phyloP scores from a whole-genome alignment of 2,329 filamentous ascomycete species.

The Aspergillus sp. region DNA sequence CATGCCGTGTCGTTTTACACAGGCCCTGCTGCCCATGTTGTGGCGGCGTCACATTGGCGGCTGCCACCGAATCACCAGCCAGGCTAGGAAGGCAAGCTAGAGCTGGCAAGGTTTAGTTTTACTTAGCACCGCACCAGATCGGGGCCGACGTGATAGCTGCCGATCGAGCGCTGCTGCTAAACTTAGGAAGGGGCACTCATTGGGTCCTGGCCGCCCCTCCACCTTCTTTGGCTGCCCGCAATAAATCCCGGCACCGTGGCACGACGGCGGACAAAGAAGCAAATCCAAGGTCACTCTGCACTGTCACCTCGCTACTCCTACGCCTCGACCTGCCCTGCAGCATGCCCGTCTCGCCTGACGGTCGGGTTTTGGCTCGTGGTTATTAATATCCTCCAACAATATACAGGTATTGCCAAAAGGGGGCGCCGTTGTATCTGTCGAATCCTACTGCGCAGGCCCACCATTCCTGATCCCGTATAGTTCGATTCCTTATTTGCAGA shows the following conservation, averaged over 20 bases:
- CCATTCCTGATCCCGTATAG: background rate
- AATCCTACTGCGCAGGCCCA: background rate
- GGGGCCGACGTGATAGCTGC: background rate
- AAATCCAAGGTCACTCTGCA: slow-evolving; percentile 20
- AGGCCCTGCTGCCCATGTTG: slow-evolving; percentile 4
- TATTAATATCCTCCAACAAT: background rate
- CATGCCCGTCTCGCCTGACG: background rate
- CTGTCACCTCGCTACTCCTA: slow-evolving; percentile 16
- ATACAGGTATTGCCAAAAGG: background rate
- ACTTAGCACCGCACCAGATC: background rate
- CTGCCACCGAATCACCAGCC: background rate
- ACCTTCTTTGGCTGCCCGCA: slow-evolving; percentile 1
- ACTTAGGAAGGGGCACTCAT: background rate
- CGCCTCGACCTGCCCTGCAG: no score
- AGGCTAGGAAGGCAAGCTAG: background rate
- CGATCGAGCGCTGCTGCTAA: background rate
- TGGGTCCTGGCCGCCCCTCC: slow-evolving; percentile 1
- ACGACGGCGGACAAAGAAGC: slow-evolving; percentile 6
- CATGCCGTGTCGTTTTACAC: slow-evolving; percentile 5
- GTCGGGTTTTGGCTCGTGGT: background rate
- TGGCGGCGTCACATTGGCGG: slow-evolving; percentile 6
- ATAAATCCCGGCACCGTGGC: slow-evolving; percentile 5
- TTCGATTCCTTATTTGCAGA: background rate
- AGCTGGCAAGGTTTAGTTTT: slow-evolving; percentile 6
- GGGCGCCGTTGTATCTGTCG: background rate